These are phyloP conservation scores for Cubamyces lactineus DNA, from an alignment of 768 basidiomycete genomes.

Conservation along the genomic window DNA sequence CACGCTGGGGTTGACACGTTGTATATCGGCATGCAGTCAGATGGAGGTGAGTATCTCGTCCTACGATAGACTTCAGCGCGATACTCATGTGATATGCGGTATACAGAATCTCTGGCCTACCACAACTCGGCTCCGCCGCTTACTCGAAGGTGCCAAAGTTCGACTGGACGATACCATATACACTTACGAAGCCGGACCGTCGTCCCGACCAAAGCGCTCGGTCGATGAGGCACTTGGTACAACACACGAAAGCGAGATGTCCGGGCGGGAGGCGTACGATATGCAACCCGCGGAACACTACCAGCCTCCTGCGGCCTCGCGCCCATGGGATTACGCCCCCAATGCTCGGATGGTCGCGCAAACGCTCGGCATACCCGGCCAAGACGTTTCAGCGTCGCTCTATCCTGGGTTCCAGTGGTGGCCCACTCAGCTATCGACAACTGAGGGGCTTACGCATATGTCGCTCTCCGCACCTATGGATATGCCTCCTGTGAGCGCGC, in stretches of 20 bases:
- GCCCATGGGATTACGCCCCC: slow-evolving; percentile 13
- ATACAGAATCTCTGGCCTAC: slow-evolving; percentile 70
- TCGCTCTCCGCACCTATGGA: slow-evolving; percentile 21
- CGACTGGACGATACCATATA: slow-evolving; percentile 42
- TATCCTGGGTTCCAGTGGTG: slow-evolving; percentile 34
- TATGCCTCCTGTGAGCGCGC: slow-evolving; percentile 12
- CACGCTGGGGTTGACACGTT: slow-evolving; percentile 64
- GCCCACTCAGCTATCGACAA: slow-evolving; percentile 26
- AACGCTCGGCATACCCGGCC: slow-evolving; percentile 10
- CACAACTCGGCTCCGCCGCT: slow-evolving; percentile 64
- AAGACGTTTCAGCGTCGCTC: slow-evolving; percentile 20
- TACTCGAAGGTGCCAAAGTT: slow-evolving; percentile 68
- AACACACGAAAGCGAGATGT: slow-evolving; percentile 21
- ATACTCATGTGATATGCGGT: background rate
- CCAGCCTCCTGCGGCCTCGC: background rate
- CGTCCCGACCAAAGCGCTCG: slow-evolving; percentile 28
- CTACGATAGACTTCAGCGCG: background rate
- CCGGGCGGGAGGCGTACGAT: slow-evolving; percentile 13
- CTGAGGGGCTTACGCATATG: slow-evolving; percentile 17
- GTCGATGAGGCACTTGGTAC: slow-evolving; percentile 29
- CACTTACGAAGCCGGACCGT: background rate
- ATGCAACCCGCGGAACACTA: slow-evolving; percentile 5
- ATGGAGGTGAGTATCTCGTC: slow-evolving; percentile 56
- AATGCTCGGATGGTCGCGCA: slow-evolving; percentile 14
- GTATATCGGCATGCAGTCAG: slow-evolving; percentile 62